Conservation (phyloP, 2,329 filamentous ascomycete species). For the Allantophomopsis lycopodina region DNA sequence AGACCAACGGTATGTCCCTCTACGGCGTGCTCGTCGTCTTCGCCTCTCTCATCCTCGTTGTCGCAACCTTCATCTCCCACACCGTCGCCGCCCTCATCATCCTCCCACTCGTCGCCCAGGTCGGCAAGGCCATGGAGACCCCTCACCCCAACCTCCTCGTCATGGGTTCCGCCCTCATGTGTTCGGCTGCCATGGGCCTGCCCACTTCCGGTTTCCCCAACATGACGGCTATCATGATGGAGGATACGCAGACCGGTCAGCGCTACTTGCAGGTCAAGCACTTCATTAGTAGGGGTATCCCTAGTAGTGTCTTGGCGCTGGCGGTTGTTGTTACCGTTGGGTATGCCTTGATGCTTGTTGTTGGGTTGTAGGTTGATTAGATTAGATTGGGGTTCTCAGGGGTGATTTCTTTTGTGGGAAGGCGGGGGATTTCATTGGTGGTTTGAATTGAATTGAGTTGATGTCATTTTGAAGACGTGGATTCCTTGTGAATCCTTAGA, state of each 20-base stretch:
- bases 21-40: constrained; percentile 85
- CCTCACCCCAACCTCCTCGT: constrained; percentile 90
- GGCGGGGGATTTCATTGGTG: too few relatives aligned
- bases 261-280: constrained; percentile 86
- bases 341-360: constrained; percentile 68
- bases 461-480: too few relatives aligned
- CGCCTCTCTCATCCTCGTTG: constrained; percentile 68
- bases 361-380: constrained; percentile 5
- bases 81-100: constrained; percentile 95
- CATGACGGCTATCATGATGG: constrained; percentile 99
- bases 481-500: too few relatives aligned
- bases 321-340: constrained; percentile 76
- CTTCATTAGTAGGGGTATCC: constrained; percentile 88
- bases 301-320: constrained; percentile 71
- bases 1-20: constrained; percentile 65
- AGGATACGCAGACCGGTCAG: constrained; percentile 80
- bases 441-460: too few relatives aligned
- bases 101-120: constrained; percentile 75
- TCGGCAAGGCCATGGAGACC: constrained; percentile 73
- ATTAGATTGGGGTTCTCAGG: too few relatives aligned
- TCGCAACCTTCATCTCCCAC: constrained; percentile 96
- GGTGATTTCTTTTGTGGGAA: too few relatives aligned
- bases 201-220: constrained; percentile 96
- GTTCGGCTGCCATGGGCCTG: constrained; percentile 91
- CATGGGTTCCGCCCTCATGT: constrained; percentile 93